Evolutionary conservation across 2,329 filamentous ascomycete species (phyloP), one percentile per base, ranked within the genome.

Genomic region (Berkeleyomyces rouxiae): DNA sequence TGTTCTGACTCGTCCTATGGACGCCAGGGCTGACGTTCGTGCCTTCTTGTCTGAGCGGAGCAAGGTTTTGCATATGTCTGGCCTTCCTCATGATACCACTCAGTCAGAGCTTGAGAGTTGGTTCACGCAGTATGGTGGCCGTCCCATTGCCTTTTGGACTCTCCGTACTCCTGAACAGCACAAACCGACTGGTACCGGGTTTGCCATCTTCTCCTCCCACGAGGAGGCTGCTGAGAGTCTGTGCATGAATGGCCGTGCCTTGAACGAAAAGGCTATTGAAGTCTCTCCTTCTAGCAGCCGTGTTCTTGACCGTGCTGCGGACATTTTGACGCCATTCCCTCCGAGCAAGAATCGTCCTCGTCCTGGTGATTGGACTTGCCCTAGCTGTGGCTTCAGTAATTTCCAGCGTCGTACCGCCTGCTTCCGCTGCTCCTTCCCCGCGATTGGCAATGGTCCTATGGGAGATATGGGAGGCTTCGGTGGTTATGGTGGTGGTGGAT

Each of bases 391-490:
- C 65, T 99, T 99, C 78, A 96, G 90, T 70, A 99, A 99, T 80
- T 99, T 99, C 79, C 93, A 99, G 76, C 89, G 93, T 70, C 89
- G 93, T 69, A 97, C 93, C 16, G 93, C 92, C 61, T 99, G 93
- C 76, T 99, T 99, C 87, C 88, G 93, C 69, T 99, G 93, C 79
- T 96, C 91, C 0, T 99, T 95, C 83, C 92, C 93, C n/a, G 92
- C 93, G 36, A 90, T 95, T 74, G 86, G 86, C 66, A 84, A 87
- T 43, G 87, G 84, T 13, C 87, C 87, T 43, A 82, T 82, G 47
- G 74, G 80, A 43, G 79, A 83, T 13, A 80, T 78, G 42, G 51
- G 51, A 39, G 80, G 79, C 42, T 76, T 76, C 44, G 76, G 77
- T 63, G 87, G 90, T 70, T 85, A 86, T 51, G 85, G 82, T 65